Base-by-base conservation (phyloP, 306 rosid species). In the Spatholobus suberectus region DNA sequence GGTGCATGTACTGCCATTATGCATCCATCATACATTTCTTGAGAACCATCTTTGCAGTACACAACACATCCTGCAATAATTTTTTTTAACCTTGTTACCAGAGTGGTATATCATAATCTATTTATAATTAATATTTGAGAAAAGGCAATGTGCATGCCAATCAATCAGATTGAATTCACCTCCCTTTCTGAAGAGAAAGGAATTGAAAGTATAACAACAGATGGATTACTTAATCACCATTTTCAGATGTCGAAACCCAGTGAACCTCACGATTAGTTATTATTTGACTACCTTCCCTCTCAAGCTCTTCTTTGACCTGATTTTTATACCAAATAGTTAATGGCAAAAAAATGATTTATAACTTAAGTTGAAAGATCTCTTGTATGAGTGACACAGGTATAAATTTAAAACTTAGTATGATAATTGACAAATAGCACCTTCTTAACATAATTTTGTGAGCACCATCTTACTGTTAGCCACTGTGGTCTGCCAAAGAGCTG, bases 401-500 rank as follows among this genome's bases (percentile, higher is more conserved):
- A 78, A 38, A 82, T 17, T 32, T 44, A 54, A 37, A 27, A 63
- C 15, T 66, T 66, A 38, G 24, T 20, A 34, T 69, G 52, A n/a
- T 40, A 71, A 73, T 76, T 62, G 34, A 55, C 41, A 49, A 70
- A 76, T 38, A 27, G 59, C 75, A 87, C 94, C 93, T 89, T 91
- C 67, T 81, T 87, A 62, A 96, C 92, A 58, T 96, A 93, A 38
- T 77, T 85, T 17, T 89, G 94, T 0, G 99, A 96, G 40, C 97
- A 91, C 81, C 91, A 77, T 85, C 80, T 86, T 37, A 93, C 90
- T 17, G 99, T 96, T 18, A 93, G 90, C 99, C 99, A 96, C 46
- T 96, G 97, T 55, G 99, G 99, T 65, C 96, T 93, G 44, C 91
- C 94, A 82, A 93, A 89, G 82, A 96, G 85, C 99, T 96, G 85